phyloP scores from a whole-genome alignment of 1,139 yeast species.

The Kurtzmaniella quercitrusa region DNA sequence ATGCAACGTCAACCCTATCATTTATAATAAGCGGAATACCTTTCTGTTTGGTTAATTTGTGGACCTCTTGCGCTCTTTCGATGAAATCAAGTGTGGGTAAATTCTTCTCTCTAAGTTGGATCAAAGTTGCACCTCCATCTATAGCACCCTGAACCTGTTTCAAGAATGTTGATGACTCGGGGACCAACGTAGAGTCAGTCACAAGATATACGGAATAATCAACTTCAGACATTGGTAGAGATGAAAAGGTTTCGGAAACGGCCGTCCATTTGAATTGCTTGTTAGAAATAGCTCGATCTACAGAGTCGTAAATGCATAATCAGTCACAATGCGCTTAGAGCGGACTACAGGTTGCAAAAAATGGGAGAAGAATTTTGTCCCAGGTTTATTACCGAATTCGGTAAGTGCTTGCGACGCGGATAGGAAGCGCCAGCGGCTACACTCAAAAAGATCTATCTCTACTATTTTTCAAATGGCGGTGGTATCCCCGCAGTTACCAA shows the following conservation, averaged over 20 bases:
- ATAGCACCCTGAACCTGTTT: constrained; percentile 62
- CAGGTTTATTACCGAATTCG: neutral
- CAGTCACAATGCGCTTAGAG: neutral
- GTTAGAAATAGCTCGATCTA: neutral
- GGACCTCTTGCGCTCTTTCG: constrained; percentile 56
- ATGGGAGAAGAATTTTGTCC: too few species aligned
- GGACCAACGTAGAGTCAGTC: constrained; percentile 77
- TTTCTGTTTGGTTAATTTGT: constrained; percentile 52
- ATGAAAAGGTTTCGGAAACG: neutral
- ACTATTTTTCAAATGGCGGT: too few species aligned
- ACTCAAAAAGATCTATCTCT: too few species aligned
- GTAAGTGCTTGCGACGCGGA: neutral
- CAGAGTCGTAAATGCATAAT: neutral
- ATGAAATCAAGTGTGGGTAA: constrained; percentile 68
- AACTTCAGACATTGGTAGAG: constrained; percentile 13
- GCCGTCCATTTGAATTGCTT: neutral
- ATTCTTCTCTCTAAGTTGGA: constrained; percentile 81
- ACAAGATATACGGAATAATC: constrained; percentile 75
- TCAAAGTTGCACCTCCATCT: constrained; percentile 70
- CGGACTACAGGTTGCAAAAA: too few species aligned
- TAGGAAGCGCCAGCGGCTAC: too few species aligned
- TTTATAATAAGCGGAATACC: constrained; percentile 80
- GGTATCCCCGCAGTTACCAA: neutral
- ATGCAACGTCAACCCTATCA: constrained; percentile 84
- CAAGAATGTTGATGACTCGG: constrained; percentile 54